Conservation (phyloP, 345 rosid genomes). For the Salix koriyanagi region DNA sequence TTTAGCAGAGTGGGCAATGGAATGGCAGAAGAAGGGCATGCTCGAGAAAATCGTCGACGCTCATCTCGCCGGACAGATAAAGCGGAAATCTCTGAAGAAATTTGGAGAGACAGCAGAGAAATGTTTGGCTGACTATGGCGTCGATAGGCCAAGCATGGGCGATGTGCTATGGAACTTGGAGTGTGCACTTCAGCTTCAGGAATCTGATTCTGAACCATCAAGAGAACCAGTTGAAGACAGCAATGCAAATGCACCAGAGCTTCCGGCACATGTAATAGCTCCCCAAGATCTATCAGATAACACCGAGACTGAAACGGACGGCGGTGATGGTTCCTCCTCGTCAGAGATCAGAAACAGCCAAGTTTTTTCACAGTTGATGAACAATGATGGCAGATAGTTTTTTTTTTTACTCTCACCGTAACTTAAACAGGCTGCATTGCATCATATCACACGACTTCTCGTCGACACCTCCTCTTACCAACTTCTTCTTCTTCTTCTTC, state of each 20-base stretch:
- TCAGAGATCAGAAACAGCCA: conserved; percentile 56
- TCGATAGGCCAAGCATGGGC: conserved; percentile 90
- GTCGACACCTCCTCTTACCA: background rate
- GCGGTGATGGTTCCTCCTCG: conserved; percentile 26
- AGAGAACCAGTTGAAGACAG: conserved; percentile 32
- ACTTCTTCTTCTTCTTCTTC: background rate
- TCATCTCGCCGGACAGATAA: conserved; percentile 61
- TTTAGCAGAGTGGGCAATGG: conserved; percentile 95
- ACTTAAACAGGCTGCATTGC: background rate
- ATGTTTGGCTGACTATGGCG: conserved; percentile 91
- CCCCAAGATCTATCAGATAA: conserved; percentile 25
- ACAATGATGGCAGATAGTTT: conserved; percentile 67
- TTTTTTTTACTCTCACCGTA: background rate
- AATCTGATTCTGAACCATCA: conserved; percentile 53
- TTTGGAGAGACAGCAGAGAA: conserved; percentile 91
- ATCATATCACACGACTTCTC: background rate
- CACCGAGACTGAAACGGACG: conserved; percentile 27
- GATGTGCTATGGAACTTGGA: conserved; percentile 95
- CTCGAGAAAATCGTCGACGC: conserved; percentile 69
- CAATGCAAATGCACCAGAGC: conserved; percentile 6
- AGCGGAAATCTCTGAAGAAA: conserved; percentile 64
- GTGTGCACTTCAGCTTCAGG: conserved; percentile 71
- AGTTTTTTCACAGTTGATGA: conserved; percentile 90
- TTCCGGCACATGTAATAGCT: conserved; percentile 12
- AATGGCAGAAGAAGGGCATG: conserved; percentile 88